Evolutionary conservation across 805 yeast genomes (phyloP), one percentile per base, ranked within the genome.

Genomic region (Ascoidea rubescens): DNA sequence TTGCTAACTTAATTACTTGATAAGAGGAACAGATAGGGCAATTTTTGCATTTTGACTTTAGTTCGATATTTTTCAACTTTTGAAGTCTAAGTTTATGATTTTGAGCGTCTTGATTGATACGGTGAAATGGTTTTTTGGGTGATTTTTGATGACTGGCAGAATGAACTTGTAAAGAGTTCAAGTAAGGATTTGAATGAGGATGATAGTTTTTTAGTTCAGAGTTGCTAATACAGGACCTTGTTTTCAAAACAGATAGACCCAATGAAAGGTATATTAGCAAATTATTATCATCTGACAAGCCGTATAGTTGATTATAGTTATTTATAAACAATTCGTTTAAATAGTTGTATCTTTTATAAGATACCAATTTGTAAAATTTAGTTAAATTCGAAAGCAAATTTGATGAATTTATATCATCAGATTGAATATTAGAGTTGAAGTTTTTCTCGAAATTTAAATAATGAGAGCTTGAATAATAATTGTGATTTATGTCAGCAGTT

Each of bases 11-110:
- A 6, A 54, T 50, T 10, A 55, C 43, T 43, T 54, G 56, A 12
- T 49, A 5, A 4, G 56, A 55, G 4, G 58, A 52, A 49, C 58
- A 55, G 16, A 55, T 52, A 12, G 56, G 48, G 45, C 58, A 55
- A 47, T 49, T 48, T 1, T 42, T 28, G 8, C 55, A 52, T 33
- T 46, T 54, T 54, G 46, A 52, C 42, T 16, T 49, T 49, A 2
- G 51, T 33, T 14, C 53, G 32, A 31, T 55, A 33, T 33, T 46
- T 47, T 32, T 48, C 30, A 5, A 46, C 33, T 33, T 50, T 47
- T 31, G 50, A 12, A 16, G 14, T 46, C n/a, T 10, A 5, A 6
- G 7, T 17, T 5, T 5, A 31, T 48, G 4, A 45, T 17, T 10
- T 5, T 43, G 48, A 32, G 45, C 31, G 49, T 52, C 46, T n/a